Base-by-base conservation (phyloP, 164 flowering plant genomes). In the Nymphaea colorata region DNA sequence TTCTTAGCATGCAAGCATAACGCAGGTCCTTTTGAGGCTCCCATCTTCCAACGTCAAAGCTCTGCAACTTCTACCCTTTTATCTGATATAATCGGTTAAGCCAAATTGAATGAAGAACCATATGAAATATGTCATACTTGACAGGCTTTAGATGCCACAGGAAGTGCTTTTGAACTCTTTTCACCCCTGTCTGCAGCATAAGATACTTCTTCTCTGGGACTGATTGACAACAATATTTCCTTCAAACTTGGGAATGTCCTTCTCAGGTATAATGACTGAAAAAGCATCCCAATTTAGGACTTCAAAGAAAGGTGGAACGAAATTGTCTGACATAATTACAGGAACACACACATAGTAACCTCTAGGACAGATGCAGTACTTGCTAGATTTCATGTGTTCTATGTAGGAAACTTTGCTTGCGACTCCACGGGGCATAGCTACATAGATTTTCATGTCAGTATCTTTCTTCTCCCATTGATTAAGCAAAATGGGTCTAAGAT, bases 81-180 rank as follows among this genome's bases (percentile, higher is more conserved):
- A 44, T 44, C 18, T 68, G 65, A 62, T 68, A 57, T 55, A 68
- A 18, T 44, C 70, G 61, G 61, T 68, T 68, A 45, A 61, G 44
- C 70, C 70, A 68, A 68, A 68, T 62, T 44, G 70, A 68, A 59
- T 62, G 70, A 44, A 68, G 70, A 36, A 68, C 61, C 70, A 68
- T 68, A 43, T 62, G 70, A 62, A 68, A 68, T 7, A 68, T 18
- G 65, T 68, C 70, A 62, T 68, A 68, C 70, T 68, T 68, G 18
- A 68, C 70, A 44, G 70, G 70, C 59, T 62, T 61, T 11, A 17
- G 4, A 45, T 68, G 70, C 70, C 70, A 68, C 17, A 68, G 60
- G 45, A 68, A 68, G 44, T 68, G 70, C 57, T 62, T 45, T 25
- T 68, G 70, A 16, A 68, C 70, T 47, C n/a, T 68, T 47, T 61